phyloP scores from a whole-genome alignment of 2,329 filamentous ascomycete genomes.

The Chaetomiaceae sp. region DNA sequence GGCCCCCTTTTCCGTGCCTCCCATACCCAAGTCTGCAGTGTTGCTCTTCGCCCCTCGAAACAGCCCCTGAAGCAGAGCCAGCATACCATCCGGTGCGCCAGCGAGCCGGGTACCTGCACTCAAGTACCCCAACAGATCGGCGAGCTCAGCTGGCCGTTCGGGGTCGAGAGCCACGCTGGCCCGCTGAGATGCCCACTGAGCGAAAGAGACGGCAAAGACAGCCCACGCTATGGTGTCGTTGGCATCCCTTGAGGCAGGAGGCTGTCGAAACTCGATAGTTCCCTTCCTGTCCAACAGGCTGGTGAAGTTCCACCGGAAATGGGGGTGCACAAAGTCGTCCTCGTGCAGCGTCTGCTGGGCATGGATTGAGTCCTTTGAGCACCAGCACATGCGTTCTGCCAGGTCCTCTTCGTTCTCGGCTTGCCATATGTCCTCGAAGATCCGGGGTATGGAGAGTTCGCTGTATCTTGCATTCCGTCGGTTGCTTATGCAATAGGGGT shows the following conservation, averaged over 20 bases:
- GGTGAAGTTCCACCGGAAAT: conserved; percentile 1
- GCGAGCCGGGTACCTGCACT: neutral
- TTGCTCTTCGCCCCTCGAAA: neutral
- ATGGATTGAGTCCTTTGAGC: neutral
- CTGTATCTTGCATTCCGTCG: neutral
- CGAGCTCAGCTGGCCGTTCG: neutral
- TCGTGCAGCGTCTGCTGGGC: neutral
- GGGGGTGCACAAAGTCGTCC: neutral
- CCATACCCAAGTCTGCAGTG: no score
- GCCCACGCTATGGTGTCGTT: neutral
- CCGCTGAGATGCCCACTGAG: neutral
- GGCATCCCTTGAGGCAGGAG: neutral
- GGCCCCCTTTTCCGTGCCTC: no score
- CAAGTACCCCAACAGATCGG: neutral
- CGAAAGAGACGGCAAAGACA: neutral
- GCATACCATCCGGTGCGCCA: neutral
- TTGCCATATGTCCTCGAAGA: neutral
- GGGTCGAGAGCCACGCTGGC: neutral
- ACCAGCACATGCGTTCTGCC: neutral
- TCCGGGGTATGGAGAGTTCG: neutral
- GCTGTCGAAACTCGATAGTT: neutral
- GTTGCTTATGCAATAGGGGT: conserved; percentile 1
- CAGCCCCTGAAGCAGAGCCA: neutral
- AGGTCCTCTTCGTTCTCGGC: neutral
- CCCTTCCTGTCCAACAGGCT: neutral